These are phyloP conservation scores for Pestalotiopsis sp. DNA, from an alignment of 2,329 filamentous ascomycete genomes.

Conservation along the genomic window DNA sequence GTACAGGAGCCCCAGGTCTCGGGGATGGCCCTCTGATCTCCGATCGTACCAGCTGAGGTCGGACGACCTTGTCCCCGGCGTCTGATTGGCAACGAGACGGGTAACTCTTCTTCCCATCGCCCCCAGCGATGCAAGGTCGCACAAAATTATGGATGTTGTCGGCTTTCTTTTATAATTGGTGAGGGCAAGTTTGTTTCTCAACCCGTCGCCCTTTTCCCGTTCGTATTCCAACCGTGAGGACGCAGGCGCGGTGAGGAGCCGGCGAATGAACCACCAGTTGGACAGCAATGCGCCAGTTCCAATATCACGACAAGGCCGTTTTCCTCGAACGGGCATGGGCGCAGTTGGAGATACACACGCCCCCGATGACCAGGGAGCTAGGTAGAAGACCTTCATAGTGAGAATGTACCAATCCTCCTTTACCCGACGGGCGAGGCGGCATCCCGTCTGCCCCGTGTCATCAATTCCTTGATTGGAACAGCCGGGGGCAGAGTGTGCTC, in stretches of 20 bases:
- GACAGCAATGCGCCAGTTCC: neutral
- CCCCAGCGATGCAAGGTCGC: neutral
- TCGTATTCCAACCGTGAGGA: neutral
- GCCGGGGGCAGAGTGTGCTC: neutral
- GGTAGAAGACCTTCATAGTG: neutral
- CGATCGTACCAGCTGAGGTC: conserved; percentile 11
- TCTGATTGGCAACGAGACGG: conserved; percentile 7
- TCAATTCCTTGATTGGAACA: neutral
- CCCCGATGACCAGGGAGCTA: neutral
- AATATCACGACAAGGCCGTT: neutral
- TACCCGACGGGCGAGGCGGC: conserved; percentile 8
- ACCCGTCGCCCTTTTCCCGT: neutral
- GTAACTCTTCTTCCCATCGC: neutral
- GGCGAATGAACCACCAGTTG: neutral
- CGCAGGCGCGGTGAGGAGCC: neutral
- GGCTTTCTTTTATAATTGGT: neutral
- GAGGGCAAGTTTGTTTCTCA: neutral
- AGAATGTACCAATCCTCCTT: neutral
- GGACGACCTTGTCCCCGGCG: conserved; percentile 3
- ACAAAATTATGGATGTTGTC: neutral
- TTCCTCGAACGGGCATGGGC: neutral
- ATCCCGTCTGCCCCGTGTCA: neutral
- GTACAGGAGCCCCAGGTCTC: neutral
- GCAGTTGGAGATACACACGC: neutral
- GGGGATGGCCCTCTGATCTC: conserved; percentile 7